Conservation (phyloP, 805 yeast genomes). For the Yarrowia sp. region DNA sequence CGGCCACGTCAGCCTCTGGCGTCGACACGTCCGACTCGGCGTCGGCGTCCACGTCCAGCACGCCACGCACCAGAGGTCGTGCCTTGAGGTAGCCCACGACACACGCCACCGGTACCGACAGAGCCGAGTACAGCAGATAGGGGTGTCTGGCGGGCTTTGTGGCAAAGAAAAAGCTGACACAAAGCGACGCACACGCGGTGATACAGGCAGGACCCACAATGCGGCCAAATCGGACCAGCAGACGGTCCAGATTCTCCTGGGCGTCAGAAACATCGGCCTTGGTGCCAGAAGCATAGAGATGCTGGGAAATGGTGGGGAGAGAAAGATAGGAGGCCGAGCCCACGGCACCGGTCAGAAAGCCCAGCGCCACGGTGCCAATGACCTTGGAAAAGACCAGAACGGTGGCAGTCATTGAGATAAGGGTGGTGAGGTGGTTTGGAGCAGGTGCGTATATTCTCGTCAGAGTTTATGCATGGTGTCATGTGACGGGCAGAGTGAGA, state of each 20-base stretch:
- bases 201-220: constrained; percentile 30
- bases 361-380: constrained; percentile 39
- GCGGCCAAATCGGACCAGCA: constrained; percentile 10
- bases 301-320: constrained; percentile 27
- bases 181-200: constrained; percentile 31
- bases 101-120: constrained; percentile 33
- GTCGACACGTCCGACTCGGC: neutral
- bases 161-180: constrained; percentile 33
- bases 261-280: constrained; percentile 19
- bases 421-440: neutral
- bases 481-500: no score
- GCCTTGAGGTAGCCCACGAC: constrained; percentile 23
- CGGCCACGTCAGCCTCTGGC: neutral
- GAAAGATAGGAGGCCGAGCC: constrained; percentile 30
- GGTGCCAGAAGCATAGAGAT: neutral
- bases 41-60: constrained; percentile 6
- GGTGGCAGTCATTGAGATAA: constrained; percentile 28
- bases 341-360: constrained; percentile 38
- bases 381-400: constrained; percentile 37
- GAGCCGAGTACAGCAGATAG: constrained; percentile 38
- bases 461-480: neutral
- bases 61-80: neutral
- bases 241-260: constrained; percentile 24
- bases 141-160: constrained; percentile 37
- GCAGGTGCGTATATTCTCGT: no score